phyloP scores from a whole-genome alignment of 164 flowering plant genomes.

The Akebia trifoliata region DNA sequence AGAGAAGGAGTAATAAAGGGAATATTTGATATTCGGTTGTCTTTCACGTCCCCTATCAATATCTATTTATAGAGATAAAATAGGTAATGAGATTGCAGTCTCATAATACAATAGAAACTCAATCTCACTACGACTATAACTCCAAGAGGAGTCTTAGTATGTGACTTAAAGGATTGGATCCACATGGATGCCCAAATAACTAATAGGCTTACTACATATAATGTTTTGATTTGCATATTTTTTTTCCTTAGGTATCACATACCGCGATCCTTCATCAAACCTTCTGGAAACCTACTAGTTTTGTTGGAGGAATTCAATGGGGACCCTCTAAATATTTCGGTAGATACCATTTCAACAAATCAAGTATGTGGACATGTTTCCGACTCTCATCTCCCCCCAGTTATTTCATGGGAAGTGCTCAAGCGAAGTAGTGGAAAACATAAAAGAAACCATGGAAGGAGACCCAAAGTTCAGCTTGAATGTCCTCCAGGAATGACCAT shows the following conservation, averaged over 20 bases:
- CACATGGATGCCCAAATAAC: too few species aligned
- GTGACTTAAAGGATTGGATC: too few species aligned
- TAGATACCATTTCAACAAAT: constrained; percentile 40
- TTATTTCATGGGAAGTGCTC: constrained; percentile 17
- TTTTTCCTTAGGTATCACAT: constrained; percentile 53
- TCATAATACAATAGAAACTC: too few species aligned
- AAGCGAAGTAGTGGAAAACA: neutral
- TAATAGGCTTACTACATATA: too few species aligned
- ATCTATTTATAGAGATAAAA: too few species aligned
- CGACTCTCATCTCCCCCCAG: constrained; percentile 24
- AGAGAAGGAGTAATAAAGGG: too few species aligned
- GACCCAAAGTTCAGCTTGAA: constrained; percentile 33
- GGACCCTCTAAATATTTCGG: constrained; percentile 46
- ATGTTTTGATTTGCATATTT: neutral
- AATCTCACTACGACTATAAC: too few species aligned
- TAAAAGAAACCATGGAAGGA: constrained; percentile 7
- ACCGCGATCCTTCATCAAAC: constrained; percentile 66
- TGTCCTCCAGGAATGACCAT: constrained; percentile 41
- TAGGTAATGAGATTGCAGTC: too few species aligned
- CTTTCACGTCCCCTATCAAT: too few species aligned
- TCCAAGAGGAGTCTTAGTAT: too few species aligned
- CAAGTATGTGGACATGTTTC: constrained; percentile 38
- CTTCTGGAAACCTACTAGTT: constrained; percentile 52
- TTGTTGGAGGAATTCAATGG: constrained; percentile 69
- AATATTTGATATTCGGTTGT: too few species aligned